Evolutionary conservation across 108 stramenopile genomes (phyloP).

Genomic region (Nitzschia putrida): DNA sequence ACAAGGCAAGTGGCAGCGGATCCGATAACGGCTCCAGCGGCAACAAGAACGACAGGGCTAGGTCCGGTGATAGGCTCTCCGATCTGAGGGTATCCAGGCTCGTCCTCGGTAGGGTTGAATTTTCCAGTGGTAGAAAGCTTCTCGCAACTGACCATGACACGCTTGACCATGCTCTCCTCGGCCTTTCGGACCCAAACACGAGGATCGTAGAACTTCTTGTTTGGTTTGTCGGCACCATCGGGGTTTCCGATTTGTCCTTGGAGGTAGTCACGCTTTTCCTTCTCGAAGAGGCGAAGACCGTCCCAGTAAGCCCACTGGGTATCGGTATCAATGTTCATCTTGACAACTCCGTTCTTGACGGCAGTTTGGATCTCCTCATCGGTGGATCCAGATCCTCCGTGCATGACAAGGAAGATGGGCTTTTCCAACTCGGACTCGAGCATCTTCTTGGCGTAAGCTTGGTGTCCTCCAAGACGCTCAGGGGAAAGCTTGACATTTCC

Average conservation of each 20-base stretch:
- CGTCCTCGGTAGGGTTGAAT: conserved; percentile 52
- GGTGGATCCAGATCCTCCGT: conserved; percentile 96
- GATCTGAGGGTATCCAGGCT: conserved; percentile 46
- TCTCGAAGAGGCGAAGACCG: conserved; percentile 82
- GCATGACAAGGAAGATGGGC: conserved; percentile 96
- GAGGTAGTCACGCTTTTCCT: conserved; percentile 80
- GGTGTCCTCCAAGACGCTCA: conserved; percentile 82
- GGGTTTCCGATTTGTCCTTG: conserved; percentile 98
- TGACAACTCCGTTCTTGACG: conserved; percentile 86
- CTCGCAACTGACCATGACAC: conserved; percentile 80
- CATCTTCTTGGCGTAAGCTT: conserved; percentile 86
- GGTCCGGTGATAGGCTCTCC: conserved; percentile 39
- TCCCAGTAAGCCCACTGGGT: conserved; percentile 98
- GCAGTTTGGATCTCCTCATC: conserved; percentile 91
- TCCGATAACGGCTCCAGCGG: conserved; percentile 55
- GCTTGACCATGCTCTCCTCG: conserved; percentile 88
- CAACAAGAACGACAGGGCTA: conserved; percentile 45
- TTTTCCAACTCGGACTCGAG: conserved; percentile 55
- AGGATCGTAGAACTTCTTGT: conserved; percentile 99
- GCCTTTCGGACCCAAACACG: conserved; percentile 96
- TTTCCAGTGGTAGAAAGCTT: conserved; percentile 77
- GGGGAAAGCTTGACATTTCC: conserved; percentile 93
- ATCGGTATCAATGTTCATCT: conserved; percentile 99
- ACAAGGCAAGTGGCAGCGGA: conserved; percentile 49
- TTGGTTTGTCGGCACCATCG: conserved; percentile 92